Evolutionary conservation across 2,329 filamentous ascomycete species (phyloP).

Genomic region (Colletotrichum australisinense): DNA sequence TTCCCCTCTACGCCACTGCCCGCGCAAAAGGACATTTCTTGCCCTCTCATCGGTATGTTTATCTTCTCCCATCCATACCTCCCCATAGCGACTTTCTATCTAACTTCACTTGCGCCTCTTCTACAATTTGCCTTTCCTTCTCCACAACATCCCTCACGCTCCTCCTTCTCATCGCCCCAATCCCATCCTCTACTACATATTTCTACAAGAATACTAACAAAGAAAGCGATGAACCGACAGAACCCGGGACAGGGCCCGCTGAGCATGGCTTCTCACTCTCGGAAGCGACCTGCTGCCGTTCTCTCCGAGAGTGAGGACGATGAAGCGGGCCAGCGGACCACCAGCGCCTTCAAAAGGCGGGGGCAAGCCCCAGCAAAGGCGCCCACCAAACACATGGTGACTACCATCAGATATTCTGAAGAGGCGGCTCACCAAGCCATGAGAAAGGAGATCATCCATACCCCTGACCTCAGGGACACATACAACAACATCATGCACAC

Average conservation of each 20-base stretch:
- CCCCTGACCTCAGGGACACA: neutral
- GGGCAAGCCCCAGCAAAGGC: neutral
- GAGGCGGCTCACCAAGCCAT: neutral
- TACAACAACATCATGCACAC: neutral
- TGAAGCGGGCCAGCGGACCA: neutral
- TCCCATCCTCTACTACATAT: neutral
- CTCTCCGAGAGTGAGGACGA: neutral
- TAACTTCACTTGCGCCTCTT: neutral
- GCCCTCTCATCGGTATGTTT: neutral
- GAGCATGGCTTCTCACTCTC: neutral
- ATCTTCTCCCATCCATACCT: neutral
- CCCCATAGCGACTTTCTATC: neutral
- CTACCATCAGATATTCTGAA: neutral
- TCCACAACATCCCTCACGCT: no score
- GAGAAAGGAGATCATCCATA: slow-evolving; percentile 18
- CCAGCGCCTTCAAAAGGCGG: neutral
- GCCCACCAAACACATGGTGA: neutral
- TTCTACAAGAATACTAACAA: neutral
- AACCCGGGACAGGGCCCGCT: neutral
- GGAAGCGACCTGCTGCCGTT: neutral
- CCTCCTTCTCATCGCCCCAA: no score
- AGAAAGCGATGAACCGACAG: neutral
- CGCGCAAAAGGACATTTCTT: neutral
- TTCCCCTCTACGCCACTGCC: fast-evolving
- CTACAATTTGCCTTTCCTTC: no score